phyloP scores from a whole-genome alignment of 805 yeast genomes.

The Yamadazyma philogaea region DNA sequence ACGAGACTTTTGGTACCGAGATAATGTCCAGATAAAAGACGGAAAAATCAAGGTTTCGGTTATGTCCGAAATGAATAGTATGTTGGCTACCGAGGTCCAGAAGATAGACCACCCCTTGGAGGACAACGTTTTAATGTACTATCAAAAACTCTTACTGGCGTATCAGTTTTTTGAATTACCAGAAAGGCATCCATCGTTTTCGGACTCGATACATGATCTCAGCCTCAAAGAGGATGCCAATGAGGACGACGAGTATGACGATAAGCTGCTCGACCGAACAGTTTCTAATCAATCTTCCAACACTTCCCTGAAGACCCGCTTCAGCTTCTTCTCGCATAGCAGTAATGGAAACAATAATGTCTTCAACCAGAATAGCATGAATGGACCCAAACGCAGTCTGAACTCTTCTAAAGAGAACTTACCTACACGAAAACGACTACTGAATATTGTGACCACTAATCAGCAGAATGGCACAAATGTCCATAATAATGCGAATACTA shows the following conservation, averaged over 20 bases:
- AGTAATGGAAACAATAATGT: slow-evolving; percentile 2
- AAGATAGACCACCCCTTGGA: slow-evolving; percentile 18
- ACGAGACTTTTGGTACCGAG: slow-evolving; percentile 34
- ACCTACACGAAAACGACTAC: slow-evolving; percentile 16
- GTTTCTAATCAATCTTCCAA: slow-evolving; percentile 15
- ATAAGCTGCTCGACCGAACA: slow-evolving; percentile 11
- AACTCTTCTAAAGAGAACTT: slow-evolving; percentile 7
- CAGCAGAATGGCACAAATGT: neutral
- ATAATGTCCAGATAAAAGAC: slow-evolving; percentile 29
- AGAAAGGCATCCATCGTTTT: neutral
- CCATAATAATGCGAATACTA: neutral
- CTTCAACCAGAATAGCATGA: neutral
- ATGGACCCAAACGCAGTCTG: slow-evolving; percentile 6
- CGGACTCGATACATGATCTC: neutral
- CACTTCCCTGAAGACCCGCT: slow-evolving; percentile 13
- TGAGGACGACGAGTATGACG: slow-evolving; percentile 16
- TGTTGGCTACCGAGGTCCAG: slow-evolving; percentile 23
- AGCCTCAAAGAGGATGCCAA: slow-evolving; percentile 18
- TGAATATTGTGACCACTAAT: slow-evolving; percentile 13
- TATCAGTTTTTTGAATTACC: slow-evolving; percentile 30
- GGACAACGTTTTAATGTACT: slow-evolving; percentile 26
- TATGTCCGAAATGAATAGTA: slow-evolving; percentile 29
- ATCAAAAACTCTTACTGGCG: slow-evolving; percentile 31
- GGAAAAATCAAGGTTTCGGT: slow-evolving; percentile 30
- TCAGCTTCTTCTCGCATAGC: slow-evolving; percentile 12